Base-by-base conservation (phyloP, 768 basidiomycete species). In the Coprinellus micaceus region DNA sequence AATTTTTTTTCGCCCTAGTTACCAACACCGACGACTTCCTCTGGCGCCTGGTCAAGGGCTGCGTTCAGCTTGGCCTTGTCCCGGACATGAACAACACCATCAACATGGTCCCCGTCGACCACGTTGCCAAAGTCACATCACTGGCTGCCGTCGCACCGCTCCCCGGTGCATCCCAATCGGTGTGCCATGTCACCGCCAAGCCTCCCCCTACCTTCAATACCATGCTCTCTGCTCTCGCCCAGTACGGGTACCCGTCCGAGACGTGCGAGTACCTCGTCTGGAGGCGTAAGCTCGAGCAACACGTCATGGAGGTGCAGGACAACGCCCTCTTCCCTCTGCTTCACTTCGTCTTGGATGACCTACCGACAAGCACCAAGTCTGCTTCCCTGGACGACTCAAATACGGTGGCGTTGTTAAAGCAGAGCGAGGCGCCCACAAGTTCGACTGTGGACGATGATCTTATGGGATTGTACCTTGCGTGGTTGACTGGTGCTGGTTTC, bases 21-120 rank as follows among this genome's bases (percentile, higher is more conserved):
- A 98, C 96, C 12, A 99, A 99, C 73, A 98, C 97, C 30, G 96
- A 99, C 63, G 97, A 99, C 69, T 99, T 99, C 72, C 84, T 99
- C 54, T 98, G 96, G 96, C 84, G 97, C 2, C 76, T 99, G 70
- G 91, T 97, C 67, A 98, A 98, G 70, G 97, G 97, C n/a, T 98
- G 94, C 66, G 80, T 98, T 36, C 97, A 99, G 68, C 85, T 98
- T n/a, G 96, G 95, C 1, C 82, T 93, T 39, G 86, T 94, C 2
- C 97, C 97, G 10, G 92, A 99, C 67, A 98, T 99, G 71, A 94
- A 97, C 77, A 99, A 99, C 72, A 89, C 92, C 1, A 82, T 99
- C 65, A 99, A 99, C 74, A 95, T 98, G 88, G 92, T 95, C 7
- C 97, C 97, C 0, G 97, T 98, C 37, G 91, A 98, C 70, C 91